These are phyloP conservation scores for Microglena sp. DNA, from an alignment of 139 green algal species.

Conservation along the genomic window DNA sequence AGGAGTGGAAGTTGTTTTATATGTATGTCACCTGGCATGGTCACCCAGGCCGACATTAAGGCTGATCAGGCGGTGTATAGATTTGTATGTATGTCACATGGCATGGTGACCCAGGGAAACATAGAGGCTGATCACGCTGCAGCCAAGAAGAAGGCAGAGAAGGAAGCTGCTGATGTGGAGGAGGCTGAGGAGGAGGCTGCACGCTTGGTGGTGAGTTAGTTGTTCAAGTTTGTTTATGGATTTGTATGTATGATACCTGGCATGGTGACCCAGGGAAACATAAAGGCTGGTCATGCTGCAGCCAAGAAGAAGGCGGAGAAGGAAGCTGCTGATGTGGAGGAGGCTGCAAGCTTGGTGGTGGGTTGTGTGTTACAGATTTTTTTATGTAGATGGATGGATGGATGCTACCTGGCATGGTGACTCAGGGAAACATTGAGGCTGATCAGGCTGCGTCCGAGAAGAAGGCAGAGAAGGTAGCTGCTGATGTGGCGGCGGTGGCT, in stretches of 20 bases:
- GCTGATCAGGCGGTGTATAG: constrained; percentile 37
- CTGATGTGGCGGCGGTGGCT: constrained; percentile 1
- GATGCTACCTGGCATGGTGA: background rate
- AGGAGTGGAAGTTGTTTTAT: constrained; percentile 19
- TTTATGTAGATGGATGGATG: background rate
- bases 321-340: constrained; percentile 14
- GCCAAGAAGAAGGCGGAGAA: constrained; percentile 5
- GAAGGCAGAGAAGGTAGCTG: constrained; percentile 29
- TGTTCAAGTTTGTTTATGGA: background rate
- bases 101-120: constrained; percentile 51
- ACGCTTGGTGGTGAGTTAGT: no score
- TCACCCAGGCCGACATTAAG: constrained; percentile 75
- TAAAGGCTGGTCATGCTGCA: constrained; percentile 38
- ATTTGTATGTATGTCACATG: no score
- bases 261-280: constrained; percentile 50
- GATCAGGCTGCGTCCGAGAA: constrained; percentile 35
- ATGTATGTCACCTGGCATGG: constrained; percentile 66
- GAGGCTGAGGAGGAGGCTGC: no score
- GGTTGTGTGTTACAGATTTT: no score
- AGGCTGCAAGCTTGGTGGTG: constrained; percentile 7
- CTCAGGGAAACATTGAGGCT: constrained; percentile 67
- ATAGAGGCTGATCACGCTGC: constrained; percentile 62
- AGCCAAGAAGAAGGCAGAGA: constrained; percentile 28
- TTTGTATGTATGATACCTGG: no score
- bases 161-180: constrained; percentile 10